A percentile compares a stretch with the other conserved stretches of the same genome.
Evolutionary conservation across 2,329 filamentous ascomycete genomes (phyloP).

Genomic region (Trichoderma sp.): DNA sequence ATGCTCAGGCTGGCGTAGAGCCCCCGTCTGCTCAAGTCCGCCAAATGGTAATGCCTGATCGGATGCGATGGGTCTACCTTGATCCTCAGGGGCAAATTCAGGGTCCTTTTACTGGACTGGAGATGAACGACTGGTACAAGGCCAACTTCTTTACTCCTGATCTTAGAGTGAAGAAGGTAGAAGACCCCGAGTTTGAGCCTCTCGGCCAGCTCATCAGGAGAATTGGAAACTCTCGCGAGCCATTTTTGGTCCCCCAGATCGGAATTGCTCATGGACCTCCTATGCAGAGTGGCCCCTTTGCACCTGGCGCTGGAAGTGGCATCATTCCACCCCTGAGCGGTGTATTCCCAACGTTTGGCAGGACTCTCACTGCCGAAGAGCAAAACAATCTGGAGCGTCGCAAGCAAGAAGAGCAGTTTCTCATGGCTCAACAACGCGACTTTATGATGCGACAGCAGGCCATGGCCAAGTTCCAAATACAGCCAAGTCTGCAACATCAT

Average conservation of each 20-base stretch:
- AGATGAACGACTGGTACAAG: constrained; percentile 99
- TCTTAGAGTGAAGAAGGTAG: constrained; percentile 88
- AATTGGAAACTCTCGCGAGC: constrained; percentile 95
- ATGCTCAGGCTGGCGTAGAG: constrained; percentile 39
- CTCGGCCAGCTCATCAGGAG: constrained; percentile 90
- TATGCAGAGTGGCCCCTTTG: constrained; percentile 48
- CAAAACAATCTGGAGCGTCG: constrained; percentile 94
- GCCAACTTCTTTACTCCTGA: constrained; percentile 96
- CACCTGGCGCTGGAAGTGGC: constrained; percentile 52
- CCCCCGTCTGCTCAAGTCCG: constrained; percentile 68
- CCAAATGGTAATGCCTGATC: constrained; percentile 98
- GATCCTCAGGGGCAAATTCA: constrained; percentile 91
- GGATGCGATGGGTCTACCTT: constrained; percentile 98
- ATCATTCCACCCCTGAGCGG: constrained; percentile 86
- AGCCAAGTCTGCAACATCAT: constrained; percentile 73
- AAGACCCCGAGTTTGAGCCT: constrained; percentile 92
- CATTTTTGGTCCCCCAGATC: constrained; percentile 96
- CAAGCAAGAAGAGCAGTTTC: constrained; percentile 97
- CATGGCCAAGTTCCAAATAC: constrained; percentile 68
- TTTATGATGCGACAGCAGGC: constrained; percentile 83
- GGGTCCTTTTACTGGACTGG: constrained; percentile 90
- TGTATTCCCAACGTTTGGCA: constrained; percentile 93
- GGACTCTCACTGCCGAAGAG: constrained; percentile 93
- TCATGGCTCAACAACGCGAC: constrained; percentile 95
- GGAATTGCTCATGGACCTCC: constrained; percentile 87